Evolutionary conservation across 1,284 basidiomycete species (phyloP), one percentile per base, ranked within the genome.

Genomic region (Xerocomus tenax): DNA sequence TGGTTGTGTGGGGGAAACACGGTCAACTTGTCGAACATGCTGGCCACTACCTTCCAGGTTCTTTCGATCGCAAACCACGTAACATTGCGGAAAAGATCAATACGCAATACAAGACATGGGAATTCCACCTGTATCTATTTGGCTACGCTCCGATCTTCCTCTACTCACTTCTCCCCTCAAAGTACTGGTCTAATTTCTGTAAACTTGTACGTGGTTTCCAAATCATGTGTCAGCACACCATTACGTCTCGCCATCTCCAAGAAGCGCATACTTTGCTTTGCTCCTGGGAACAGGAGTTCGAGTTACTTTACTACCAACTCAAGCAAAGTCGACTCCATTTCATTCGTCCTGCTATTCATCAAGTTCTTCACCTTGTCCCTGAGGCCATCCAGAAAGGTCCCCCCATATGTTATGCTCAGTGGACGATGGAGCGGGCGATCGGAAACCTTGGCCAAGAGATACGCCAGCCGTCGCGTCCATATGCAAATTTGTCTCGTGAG

Each of bases 391-490:
- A 38, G 5, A 53, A 53, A n/a, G 49, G 45, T 0, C 49, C 51
- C 0, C 30, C 40, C 0, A 57, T 57, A 8, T 57, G 56, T 3
- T 52, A 50, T 9, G 48, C 49, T 0, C 57, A 58, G 12, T 58
- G 56, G 53, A 55, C 46, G 0, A 58, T 58, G 42, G 56, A 58
- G 5, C 0, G 34, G 0, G 57, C 52, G 0, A 57, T 57, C 2
- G 47, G 56, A 0, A 57, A 57, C 4, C 12, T 57, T 0, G 23
- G 39, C 0, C 50, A 54, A 6, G 23, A 57, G 15, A 54, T 57
- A 0, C n/a, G 3, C 4, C 45, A 40, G 12, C 38, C 36, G 3
- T 47, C 45, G 1, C 29, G 21, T 4, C 36, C 26, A 0, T 38
- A 38, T 29, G 45, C 26, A 6, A 46, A 45, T 15, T 16, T 36